Conservation (phyloP, 345 rosid species). For the Draba incana region DNA sequence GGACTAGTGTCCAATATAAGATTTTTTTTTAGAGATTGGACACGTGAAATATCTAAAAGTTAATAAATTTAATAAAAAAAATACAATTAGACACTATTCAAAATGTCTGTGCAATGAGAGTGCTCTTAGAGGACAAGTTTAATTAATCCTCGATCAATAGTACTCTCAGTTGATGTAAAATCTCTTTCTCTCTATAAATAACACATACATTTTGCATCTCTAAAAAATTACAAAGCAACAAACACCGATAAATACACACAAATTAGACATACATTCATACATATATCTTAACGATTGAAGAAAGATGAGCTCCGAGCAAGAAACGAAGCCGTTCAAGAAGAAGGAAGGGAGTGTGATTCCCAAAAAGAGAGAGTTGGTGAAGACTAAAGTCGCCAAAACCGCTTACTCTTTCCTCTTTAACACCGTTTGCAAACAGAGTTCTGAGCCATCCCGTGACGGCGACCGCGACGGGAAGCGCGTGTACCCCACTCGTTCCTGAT, state of each 20-base stretch:
- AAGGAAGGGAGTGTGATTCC: slow-evolving; percentile 50
- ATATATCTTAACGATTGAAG: slow-evolving; percentile 1
- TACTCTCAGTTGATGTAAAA: neutral
- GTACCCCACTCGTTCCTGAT: slow-evolving; percentile 26
- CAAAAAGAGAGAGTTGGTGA: slow-evolving; percentile 47
- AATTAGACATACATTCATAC: neutral
- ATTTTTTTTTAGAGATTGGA: too few relatives aligned
- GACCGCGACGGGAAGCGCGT: slow-evolving; percentile 13
- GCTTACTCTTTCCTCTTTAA: slow-evolving; percentile 22
- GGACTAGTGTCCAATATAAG: too few relatives aligned
- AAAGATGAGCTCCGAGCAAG: slow-evolving; percentile 6
- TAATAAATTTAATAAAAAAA: too few relatives aligned
- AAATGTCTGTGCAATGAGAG: too few relatives aligned
- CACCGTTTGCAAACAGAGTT: slow-evolving; percentile 10
- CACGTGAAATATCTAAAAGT: too few relatives aligned
- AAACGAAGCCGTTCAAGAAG: slow-evolving; percentile 42
- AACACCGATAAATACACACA: neutral
- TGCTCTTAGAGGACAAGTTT: neutral
- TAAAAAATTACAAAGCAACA: slow-evolving; percentile 7
- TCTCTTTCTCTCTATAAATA: slow-evolving; percentile 13
- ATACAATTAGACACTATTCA: too few relatives aligned
- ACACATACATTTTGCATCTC: neutral
- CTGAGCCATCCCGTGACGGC: neutral
- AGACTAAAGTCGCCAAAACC: slow-evolving; percentile 45
- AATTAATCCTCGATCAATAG: neutral